Evolutionary conservation across 306 rosid genomes (phyloP).

Genomic region (Rosa rugosa): DNA sequence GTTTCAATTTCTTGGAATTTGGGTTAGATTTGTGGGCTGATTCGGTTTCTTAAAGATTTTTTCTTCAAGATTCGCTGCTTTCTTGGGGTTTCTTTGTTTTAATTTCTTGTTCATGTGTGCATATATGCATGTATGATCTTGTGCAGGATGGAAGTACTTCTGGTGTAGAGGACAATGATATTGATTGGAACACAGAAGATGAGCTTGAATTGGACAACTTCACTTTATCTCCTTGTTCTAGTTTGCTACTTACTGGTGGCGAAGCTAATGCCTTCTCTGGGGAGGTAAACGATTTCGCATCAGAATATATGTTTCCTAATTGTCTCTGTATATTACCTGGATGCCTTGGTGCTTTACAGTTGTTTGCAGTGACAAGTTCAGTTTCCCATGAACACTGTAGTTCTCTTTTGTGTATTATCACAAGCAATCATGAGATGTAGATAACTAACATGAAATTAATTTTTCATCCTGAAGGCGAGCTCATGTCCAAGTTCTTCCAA

Average conservation of each 20-base stretch:
- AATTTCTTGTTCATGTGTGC: conserved; percentile 8
- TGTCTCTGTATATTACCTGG: neutral
- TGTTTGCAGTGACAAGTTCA: neutral
- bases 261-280: conserved; percentile 34
- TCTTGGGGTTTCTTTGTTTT: neutral
- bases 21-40: neutral
- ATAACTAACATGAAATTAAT: conserved; percentile 23
- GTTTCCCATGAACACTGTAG: neutral
- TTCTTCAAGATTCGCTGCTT: neutral
- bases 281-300: conserved; percentile 40
- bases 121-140: neutral
- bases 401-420: neutral
- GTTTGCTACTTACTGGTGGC: neutral
- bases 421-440: neutral
- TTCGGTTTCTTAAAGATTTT: neutral
- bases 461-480: conserved; percentile 49
- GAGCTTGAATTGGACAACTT: conserved; percentile 72
- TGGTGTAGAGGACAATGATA: conserved; percentile 48
- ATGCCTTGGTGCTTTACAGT: neutral
- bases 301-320: too few species aligned
- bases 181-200: conserved; percentile 88
- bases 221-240: conserved; percentile 41
- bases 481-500: conserved; percentile 63
- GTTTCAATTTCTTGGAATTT: neutral
- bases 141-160: conserved; percentile 64